Base-by-base conservation (phyloP, 2,329 filamentous ascomycete genomes). In the Phoma herbarum region DNA sequence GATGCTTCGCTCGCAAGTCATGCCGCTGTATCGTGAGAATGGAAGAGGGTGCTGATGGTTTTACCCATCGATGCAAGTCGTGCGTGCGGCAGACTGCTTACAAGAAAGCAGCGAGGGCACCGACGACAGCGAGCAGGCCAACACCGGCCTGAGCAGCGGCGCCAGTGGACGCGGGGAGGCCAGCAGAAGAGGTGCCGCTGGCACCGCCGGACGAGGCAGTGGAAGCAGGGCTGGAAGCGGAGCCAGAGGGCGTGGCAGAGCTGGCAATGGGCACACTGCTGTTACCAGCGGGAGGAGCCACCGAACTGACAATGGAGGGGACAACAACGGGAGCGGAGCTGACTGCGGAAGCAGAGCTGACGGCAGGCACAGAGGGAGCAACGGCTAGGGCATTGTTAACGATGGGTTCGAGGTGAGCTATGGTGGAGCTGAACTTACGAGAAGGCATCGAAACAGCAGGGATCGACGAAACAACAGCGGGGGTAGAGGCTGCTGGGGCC, bases 41-140 rank as follows among this genome's bases (percentile, higher is more conserved):
- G 35, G 46, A 54, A 47, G 31, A 33, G 16, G 37, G 22, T 20
- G 50, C 33, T 2, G 28, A 43, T 41, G 39, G 37, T 42, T 25
- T 20, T 6, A 44, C 23, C 51, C 44, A 41, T 57, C 44, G 71
- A 75, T 60, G 69, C 71, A 53, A 3, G 11, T 26, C 22, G 39
- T 42, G 14, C 5, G 14, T 20, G 41, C 9, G 4, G 33, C 31
- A 18, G 2, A 43, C 41, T 26, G 41, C 41, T 43, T 43, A 43
- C 41, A 76, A 60, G 62, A 73, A 48, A 47, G 69, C 64, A 52
- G 68, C 73, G 57, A 75, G 55, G 23, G 65, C 67, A 39, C 72
- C 72, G 62, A 75, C 41, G 14, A 43, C 41, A 14, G 41, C 41
- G 41, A 43, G 23, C 1, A 43, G 22, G 23, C 41, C 41, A 26